Base-by-base conservation (phyloP, 306 rosid genomes). In the Luffa acutangula region DNA sequence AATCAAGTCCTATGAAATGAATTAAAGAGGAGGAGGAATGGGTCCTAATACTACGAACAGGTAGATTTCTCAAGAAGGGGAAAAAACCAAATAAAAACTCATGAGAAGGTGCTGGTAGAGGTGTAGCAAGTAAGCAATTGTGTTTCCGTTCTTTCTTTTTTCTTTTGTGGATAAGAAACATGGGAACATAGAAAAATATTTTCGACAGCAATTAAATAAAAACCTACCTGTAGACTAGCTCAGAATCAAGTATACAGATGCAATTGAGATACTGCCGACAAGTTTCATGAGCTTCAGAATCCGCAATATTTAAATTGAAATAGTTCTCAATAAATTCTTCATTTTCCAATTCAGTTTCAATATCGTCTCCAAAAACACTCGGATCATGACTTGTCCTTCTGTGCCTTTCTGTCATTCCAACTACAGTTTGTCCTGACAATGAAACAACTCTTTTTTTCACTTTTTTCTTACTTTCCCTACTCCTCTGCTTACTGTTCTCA, bases 231-330 rank as follows among this genome's bases (percentile, higher is more conserved):
- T 69, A 81, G 77, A 71, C 80, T 21, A 79, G 81, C 79, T 89
- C 96, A 62, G 78, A 76, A 82, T 81, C 88, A 77, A 95, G 86
- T 81, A 87, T 62, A 85, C 90, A 92, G 70, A 72, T 78, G 82
- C 98, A 89, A 57, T 79, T 79, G 71, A 89, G 78, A 72, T 81
- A 90, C 82, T 72, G 89, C 81, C 53, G 78, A 86, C 93, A 93
- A 73, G 78, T 84, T 81, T 95, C 99, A 31, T 82, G 86, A 84
- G 82, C 85, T 82, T 81, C 84, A 25, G 83, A 86, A 76, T 95
- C 92, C 10, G 93, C 97, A 74, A 93, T 76, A 79, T 72, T 85
- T 71, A 81, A 18, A 88, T 88, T 89, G 85, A 95, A 95, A 88
- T 89, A 89, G 49, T 82, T 79, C 80, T 76, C 85, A 80, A 95